Percentiles rank a stretch among this genome's conserved stretches.
phyloP scores from a whole-genome alignment of 495 filamentous ascomycete species.

The Penicillium canescens region DNA sequence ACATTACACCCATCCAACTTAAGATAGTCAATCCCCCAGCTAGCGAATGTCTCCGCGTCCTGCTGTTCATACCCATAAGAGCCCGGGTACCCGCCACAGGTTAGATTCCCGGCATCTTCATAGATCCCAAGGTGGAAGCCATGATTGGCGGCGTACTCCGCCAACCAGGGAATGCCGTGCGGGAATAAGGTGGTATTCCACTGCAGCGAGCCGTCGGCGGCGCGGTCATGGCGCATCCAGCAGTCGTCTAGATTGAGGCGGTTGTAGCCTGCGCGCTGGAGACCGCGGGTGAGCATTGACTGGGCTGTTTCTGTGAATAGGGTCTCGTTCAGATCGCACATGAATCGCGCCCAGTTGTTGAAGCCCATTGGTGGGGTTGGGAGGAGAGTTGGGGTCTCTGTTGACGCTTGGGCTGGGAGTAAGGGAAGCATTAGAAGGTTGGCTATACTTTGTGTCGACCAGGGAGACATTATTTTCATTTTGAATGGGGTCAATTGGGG shows the following conservation, averaged over 20 bases:
- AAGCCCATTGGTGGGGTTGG: conserved; percentile 46
- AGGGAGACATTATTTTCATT: conserved; percentile 8
- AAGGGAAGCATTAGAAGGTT: conserved; percentile 17
- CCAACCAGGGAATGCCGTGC: conserved; percentile 41
- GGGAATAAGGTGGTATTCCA: conserved; percentile 41
- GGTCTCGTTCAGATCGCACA: conserved; percentile 44
- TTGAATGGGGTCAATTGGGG: neutral
- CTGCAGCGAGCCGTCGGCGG: conserved; percentile 30
- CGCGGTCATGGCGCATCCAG: conserved; percentile 36
- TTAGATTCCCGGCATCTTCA: conserved; percentile 39
- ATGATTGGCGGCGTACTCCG: conserved; percentile 25
- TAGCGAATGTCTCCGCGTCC: conserved; percentile 38
- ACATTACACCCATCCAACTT: conserved; percentile 45
- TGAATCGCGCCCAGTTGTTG: conserved; percentile 46
- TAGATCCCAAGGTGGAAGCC: conserved; percentile 45
- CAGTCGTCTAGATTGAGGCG: conserved; percentile 46
- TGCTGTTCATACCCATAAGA: conserved; percentile 36
- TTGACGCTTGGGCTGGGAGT: conserved; percentile 18
- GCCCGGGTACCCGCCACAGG: conserved; percentile 42
- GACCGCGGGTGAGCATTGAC: conserved; percentile 36
- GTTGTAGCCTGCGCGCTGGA: conserved; percentile 39
- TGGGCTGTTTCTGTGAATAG: conserved; percentile 41
- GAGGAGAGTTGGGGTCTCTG: conserved; percentile 20
- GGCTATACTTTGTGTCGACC: conserved; percentile 10
- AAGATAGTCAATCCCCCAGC: conserved; percentile 45